A percentile compares a stretch with the other conserved stretches of the same genome.
phyloP scores from a whole-genome alignment of 208 protist genomes.

The Polymyxa betae region DNA sequence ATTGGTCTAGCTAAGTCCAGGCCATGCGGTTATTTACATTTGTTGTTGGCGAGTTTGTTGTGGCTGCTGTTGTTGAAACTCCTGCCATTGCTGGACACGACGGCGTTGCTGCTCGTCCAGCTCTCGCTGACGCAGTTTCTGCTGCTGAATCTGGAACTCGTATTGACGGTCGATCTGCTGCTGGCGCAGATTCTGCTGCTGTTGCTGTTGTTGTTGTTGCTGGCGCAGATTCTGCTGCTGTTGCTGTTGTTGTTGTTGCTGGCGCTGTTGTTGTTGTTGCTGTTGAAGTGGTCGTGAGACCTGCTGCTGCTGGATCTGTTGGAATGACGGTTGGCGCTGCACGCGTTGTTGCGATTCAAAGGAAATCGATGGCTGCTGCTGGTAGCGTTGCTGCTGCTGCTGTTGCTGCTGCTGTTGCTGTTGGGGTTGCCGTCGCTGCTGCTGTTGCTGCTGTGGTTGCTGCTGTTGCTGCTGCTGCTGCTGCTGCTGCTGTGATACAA shows the following conservation, averaged over 20 bases:
- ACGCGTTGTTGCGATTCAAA: background rate
- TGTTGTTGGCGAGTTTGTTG: too few relatives aligned
- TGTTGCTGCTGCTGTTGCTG: background rate
- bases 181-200: background rate
- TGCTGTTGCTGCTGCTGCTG: background rate
- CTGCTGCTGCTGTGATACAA: background rate
- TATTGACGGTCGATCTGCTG: background rate
- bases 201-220: background rate
- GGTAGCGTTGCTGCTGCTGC: background rate
- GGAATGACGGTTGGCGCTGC: background rate
- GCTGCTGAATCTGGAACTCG: background rate
- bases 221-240: background rate
- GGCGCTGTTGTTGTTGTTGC: background rate
- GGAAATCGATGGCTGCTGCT: background rate
- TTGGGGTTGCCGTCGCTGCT: background rate
- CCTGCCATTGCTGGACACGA: background rate
- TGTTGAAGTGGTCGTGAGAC: background rate
- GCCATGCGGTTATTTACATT: too few relatives aligned
- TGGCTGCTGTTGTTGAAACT: background rate
- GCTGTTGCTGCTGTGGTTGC: background rate
- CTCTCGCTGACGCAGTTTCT: background rate
- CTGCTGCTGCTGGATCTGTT: background rate
- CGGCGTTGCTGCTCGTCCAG: background rate
- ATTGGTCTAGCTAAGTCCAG: too few relatives aligned
- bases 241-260: background rate